Evolutionary conservation across 1,284 basidiomycete genomes (phyloP), one percentile per base, ranked within the genome.

Genomic region (Waitea zeae): DNA sequence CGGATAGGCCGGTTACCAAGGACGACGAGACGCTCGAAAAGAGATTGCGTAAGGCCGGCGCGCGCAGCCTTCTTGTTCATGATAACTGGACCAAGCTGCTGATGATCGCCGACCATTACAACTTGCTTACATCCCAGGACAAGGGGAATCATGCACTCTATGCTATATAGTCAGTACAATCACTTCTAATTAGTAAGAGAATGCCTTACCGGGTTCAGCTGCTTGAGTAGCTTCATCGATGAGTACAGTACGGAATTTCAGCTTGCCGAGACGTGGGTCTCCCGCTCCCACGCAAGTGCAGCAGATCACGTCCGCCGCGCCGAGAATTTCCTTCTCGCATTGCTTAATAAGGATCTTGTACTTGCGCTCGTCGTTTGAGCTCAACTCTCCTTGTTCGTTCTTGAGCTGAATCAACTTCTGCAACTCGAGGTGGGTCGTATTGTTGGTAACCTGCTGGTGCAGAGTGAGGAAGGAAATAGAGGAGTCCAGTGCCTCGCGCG

Each of bases 11-110:
- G 74, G 56, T 98, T 98, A 32, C 83, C 81, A 37, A 98, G 77
- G 34, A 96, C 69, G 43, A 98, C 90, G 34, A 99, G 75, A 26
- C 95, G 82, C 55, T 99, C 95, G 49, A 99, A 98, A 17, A 99
- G 75, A 1, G 92, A 97, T 52, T 97, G 92, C 0, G 90, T 96
- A 30, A 98, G 68, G 19, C 95, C 95, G 0, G 95, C 95, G 12
- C 89, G 79, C 0, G 95, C 95, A 1, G 93, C 95, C 54, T 98
- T 97, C 70, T 97, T 98, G 73, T 97, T 98, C 95, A 98, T 98
- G 53, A 99, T 97, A 46, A 97, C 95, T 6, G 95, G 95, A 1
- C 95, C 95, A 33, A 98, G 77, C 68, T 99, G 95, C 60, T 84
- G 83, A 56, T 97, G 92, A 58, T 97, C 92, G 35, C 95, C 95